Percentiles rank a stretch among this genome's conserved stretches.
Evolutionary conservation across 1,284 basidiomycete genomes (phyloP).

Genomic region (Ceratobasidium sp.): DNA sequence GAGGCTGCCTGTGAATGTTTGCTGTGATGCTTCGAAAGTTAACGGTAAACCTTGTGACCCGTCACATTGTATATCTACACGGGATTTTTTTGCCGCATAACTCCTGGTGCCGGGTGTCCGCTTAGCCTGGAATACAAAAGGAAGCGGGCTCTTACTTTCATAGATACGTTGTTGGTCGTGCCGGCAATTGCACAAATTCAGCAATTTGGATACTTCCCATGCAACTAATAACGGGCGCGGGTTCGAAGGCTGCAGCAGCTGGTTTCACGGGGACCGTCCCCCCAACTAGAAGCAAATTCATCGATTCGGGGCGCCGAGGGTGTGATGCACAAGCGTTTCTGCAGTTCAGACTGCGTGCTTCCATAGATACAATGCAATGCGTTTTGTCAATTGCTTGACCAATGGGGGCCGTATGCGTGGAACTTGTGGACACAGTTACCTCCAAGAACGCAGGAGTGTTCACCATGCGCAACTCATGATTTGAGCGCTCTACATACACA

Average conservation of each 20-base stretch:
- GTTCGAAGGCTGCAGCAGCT: background rate
- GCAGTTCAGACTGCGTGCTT: background rate
- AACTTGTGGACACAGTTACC: too few species aligned
- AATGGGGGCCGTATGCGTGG: background rate
- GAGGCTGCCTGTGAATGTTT: background rate
- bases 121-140: background rate
- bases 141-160: background rate
- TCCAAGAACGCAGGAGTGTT: too few species aligned
- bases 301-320: background rate
- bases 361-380: conserved; percentile 5
- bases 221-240: background rate
- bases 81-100: too few species aligned
- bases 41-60: background rate
- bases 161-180: background rate
- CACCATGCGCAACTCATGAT: too few species aligned
- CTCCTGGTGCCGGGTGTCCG: background rate
- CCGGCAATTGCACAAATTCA: background rate
- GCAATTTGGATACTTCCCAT: background rate
- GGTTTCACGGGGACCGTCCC: background rate
- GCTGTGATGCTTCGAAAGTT: background rate
- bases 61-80: background rate
- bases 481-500: background rate
- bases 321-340: background rate
- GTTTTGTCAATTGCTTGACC: background rate
- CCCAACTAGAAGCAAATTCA: background rate